Conservation (phyloP, 768 basidiomycete genomes). For the Jaapia argillacea region DNA sequence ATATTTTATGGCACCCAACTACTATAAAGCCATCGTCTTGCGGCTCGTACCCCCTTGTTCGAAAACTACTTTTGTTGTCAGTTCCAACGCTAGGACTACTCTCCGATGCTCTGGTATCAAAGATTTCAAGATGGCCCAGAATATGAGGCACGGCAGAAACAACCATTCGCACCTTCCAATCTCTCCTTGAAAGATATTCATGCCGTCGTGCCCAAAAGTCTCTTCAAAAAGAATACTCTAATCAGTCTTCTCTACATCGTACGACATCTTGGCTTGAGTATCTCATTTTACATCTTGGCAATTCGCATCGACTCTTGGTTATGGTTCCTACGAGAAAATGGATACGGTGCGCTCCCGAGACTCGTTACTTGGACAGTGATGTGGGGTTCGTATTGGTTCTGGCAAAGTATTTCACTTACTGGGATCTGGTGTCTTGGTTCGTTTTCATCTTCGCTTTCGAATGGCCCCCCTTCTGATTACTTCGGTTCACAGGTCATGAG, state of each 20-base stretch:
- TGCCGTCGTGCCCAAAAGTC: conserved; percentile 35
- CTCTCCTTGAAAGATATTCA: conserved; percentile 32
- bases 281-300: conserved; percentile 28
- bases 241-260: conserved; percentile 33
- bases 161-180: conserved; percentile 30
- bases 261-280: conserved; percentile 30
- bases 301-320: conserved; percentile 20
- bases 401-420: conserved; percentile 14
- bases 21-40: too few species aligned
- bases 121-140: conserved; percentile 37
- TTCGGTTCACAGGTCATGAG: conserved; percentile 30
- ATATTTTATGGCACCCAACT: too few species aligned
- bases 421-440: conserved; percentile 16
- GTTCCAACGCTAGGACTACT: too few species aligned
- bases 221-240: conserved; percentile 33
- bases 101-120: neutral
- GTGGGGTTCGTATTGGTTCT: conserved; percentile 16
- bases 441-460: neutral
- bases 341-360: neutral
- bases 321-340: neutral
- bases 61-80: too few species aligned
- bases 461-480: neutral
- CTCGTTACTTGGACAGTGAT: neutral
- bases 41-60: too few species aligned
- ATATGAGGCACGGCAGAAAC: conserved; percentile 32